These are phyloP conservation scores for Kazachstania africana DNA, from an alignment of 805 yeast species.

Conservation along the genomic window DNA sequence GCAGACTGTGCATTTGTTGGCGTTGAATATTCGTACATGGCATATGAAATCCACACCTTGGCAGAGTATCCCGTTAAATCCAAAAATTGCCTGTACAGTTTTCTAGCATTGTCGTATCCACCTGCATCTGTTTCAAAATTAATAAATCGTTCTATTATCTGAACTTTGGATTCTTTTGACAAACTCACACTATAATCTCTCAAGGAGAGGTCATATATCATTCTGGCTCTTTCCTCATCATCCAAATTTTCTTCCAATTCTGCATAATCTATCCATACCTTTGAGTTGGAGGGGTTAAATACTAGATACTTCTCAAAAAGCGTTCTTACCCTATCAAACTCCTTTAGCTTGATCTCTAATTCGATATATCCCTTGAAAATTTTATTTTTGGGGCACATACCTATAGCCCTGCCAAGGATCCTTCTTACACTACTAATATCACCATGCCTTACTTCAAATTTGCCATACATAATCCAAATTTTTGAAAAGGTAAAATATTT, in stretches of 20 bases:
- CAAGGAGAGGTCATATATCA: constrained; percentile 44
- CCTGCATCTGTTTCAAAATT: constrained; percentile 50
- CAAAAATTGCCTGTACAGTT: constrained; percentile 33
- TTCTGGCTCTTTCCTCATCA: constrained; percentile 58
- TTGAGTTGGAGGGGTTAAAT: constrained; percentile 11
- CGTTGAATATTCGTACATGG: constrained; percentile 57
- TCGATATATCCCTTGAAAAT: constrained; percentile 54
- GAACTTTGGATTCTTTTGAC: constrained; percentile 4
- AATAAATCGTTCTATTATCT: constrained; percentile 34
- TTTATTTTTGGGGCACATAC: constrained; percentile 48
- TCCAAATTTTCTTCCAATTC: constrained; percentile 55
- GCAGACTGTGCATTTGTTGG: constrained; percentile 35
- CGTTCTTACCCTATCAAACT: constrained; percentile 69
- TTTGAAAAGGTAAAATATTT: constrained; percentile 53
- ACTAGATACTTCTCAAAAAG: constrained; percentile 50
- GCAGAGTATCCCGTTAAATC: constrained; percentile 24
- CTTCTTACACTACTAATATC: constrained; percentile 46
- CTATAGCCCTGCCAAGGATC: constrained; percentile 61
- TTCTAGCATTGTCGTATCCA: constrained; percentile 45
- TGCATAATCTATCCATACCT: constrained; percentile 54
- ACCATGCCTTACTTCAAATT: constrained; percentile 61
- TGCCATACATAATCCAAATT: constrained; percentile 59
- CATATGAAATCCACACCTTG: constrained; percentile 50
- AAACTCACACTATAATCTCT: constrained; percentile 15
- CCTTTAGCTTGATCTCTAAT: constrained; percentile 56